These are phyloP conservation scores for Hyphodiscus hymeniophilus DNA, from an alignment of 495 filamentous ascomycete species.

Conservation along the genomic window DNA sequence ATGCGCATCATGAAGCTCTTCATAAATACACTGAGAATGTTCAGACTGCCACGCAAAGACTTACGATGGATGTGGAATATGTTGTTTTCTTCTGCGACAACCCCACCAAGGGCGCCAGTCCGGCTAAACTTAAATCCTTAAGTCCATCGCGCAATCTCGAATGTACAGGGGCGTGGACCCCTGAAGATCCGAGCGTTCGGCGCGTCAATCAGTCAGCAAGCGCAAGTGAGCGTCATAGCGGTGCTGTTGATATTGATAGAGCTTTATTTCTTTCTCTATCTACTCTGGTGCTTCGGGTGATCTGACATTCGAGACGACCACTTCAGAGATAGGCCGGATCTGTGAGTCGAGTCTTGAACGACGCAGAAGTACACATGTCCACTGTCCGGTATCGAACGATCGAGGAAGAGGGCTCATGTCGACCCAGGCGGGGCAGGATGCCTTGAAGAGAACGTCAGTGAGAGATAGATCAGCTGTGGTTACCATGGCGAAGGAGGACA, in stretches of 20 bases:
- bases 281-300: too few relatives aligned
- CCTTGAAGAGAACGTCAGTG: background rate
- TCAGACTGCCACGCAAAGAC: too few relatives aligned
- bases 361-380: background rate
- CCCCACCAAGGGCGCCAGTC: background rate
- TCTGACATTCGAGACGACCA: too few relatives aligned
- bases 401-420: constrained; percentile 2
- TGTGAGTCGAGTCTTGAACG: background rate
- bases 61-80: background rate
- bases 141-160: too few relatives aligned
- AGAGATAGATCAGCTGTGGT: background rate
- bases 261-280: too few relatives aligned
- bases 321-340: too few relatives aligned
- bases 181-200: background rate
- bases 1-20: background rate
- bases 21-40: background rate
- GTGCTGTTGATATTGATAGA: too few relatives aligned
- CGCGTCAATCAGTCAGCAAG: too few relatives aligned
- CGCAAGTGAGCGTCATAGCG: too few relatives aligned
- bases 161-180: background rate
- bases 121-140: too few relatives aligned
- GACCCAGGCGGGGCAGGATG: background rate
- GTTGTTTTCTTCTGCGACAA: too few relatives aligned
- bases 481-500: constrained; percentile 15
- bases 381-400: background rate